Base-by-base conservation (phyloP, 768 basidiomycete species). In the Pleurotus tuoliensis region DNA sequence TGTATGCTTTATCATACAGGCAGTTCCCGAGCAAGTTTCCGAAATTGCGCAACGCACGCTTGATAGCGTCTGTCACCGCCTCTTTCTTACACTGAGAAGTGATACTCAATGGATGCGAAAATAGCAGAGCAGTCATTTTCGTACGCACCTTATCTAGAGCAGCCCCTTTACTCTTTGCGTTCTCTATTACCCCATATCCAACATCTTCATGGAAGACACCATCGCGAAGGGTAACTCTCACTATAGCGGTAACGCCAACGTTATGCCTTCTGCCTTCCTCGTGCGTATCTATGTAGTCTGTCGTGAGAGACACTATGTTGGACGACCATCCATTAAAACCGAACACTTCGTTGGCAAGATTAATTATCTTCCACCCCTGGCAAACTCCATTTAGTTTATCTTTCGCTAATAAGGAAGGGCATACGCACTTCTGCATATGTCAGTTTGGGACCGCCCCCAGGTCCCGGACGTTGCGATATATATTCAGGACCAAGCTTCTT, bases 311-410 rank as follows among this genome's bases (percentile, higher is more conserved):
- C 59, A 90, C 81, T 47, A 96, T 76, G 47, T 70, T 88, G 1
- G 92, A 90, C 59, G 88, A 90, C 95, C 94, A 95, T 22, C 95
- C 97, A 60, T 98, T 93, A 76, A 94, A 98, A 1, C 96, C 96
- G 71, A 99, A 98, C 43, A 98, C 90, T 61, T 99, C 96, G 68
- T 99, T 99, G 2, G 96, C 97, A 20, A 99, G 80, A 66, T 95
- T 96, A 70, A 99, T 97, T 38, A 94, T 87, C 73, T 93, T 95
- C 96, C 96, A 98, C 0, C 96, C 97, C 67, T 53, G n/a, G 41
- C 4, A 44, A 16, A 1, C 11, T 7, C 20, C 41, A 3, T 11
- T 34, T 34, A 12, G 30, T 34, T n/a, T 3, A 44, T 44, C 41
- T 9, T 16, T 16, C n/a, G 8, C 7, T 44, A 15, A 4, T 7